Percentiles rank a stretch among this genome's conserved stretches.
phyloP scores from a whole-genome alignment of 2,329 filamentous ascomycete genomes.

The Beauveria medogensis region DNA sequence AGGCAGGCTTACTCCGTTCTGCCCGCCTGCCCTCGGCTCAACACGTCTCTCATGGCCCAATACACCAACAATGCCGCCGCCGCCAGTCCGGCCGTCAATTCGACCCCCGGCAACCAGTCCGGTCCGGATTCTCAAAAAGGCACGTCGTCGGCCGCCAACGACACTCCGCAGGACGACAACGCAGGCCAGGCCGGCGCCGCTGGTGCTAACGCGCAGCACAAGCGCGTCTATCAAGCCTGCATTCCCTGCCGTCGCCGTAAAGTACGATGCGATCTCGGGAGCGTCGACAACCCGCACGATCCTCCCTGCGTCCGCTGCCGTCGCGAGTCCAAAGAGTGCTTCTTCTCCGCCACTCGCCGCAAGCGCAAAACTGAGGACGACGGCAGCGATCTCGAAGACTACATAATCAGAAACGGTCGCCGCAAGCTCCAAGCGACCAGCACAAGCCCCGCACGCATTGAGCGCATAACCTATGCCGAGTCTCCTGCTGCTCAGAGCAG shows the following conservation, averaged over 20 bases:
- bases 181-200: conserved; percentile 13
- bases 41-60: conserved; percentile 9
- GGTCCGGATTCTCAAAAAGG: conserved; percentile 1
- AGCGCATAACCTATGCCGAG: conserved; percentile 39
- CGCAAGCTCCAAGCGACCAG: conserved; percentile 52
- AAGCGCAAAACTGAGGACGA: conserved; percentile 71
- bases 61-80: conserved; percentile 4
- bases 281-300: conserved; percentile 88
- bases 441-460: conserved; percentile 33
- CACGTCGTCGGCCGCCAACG: neutral
- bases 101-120: conserved; percentile 5
- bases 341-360: conserved; percentile 87
- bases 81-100: neutral
- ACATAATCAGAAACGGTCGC: conserved; percentile 64
- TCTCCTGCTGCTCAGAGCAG: conserved; percentile 55
- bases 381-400: conserved; percentile 51
- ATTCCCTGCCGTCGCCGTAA: conserved; percentile 55
- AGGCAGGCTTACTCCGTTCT: neutral
- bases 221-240: conserved; percentile 56
- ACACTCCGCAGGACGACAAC: conserved; percentile 12
- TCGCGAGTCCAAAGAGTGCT: conserved; percentile 92
- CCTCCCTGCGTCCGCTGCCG: conserved; percentile 91
- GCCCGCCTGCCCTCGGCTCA: neutral
- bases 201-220: conserved; percentile 35
- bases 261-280: conserved; percentile 55